A percentile compares a stretch with the other conserved stretches of the same genome.
Evolutionary conservation across 2,329 filamentous ascomycete genomes (phyloP).

Genomic region (Bimuria novae-zelandiae): DNA sequence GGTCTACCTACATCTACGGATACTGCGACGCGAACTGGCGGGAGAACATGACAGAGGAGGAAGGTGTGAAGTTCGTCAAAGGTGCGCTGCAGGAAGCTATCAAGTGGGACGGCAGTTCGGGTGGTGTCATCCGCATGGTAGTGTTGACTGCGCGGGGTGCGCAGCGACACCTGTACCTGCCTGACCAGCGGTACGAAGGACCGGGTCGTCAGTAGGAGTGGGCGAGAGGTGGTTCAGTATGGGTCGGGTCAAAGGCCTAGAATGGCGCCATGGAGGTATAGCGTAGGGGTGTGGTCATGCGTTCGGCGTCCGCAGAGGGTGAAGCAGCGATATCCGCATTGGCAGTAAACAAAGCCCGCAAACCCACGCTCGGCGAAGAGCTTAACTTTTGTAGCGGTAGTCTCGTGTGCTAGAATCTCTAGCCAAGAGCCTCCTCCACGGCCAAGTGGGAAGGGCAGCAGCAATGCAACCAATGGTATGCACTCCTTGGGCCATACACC

Average conservation of each 20-base stretch:
- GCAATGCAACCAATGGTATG: slow-evolving; percentile 12
- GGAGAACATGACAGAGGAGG: slow-evolving; percentile 90
- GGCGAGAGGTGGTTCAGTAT: slow-evolving; percentile 2
- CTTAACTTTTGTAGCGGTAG: slow-evolving; percentile 6
- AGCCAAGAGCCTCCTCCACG: slow-evolving; percentile 12
- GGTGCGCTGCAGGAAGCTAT: slow-evolving; percentile 89
- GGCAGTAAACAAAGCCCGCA: neutral
- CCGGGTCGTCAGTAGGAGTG: slow-evolving; percentile 60
- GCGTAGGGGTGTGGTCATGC: neutral
- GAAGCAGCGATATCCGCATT: neutral
- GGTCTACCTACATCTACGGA: slow-evolving; percentile 98
- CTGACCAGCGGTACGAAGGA: slow-evolving; percentile 80
- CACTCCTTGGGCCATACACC: slow-evolving; percentile 14
- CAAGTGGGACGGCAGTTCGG: slow-evolving; percentile 99
- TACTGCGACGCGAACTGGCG: slow-evolving; percentile 97
- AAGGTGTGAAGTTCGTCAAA: slow-evolving; percentile 92
- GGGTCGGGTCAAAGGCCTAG: neutral
- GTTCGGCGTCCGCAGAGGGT: neutral
- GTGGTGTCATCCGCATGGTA: slow-evolving; percentile 97
- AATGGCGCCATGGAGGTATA: neutral
- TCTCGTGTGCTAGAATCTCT: slow-evolving; percentile 7
- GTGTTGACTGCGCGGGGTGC: slow-evolving; percentile 90
- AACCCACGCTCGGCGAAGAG: neutral
- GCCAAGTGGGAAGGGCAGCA: slow-evolving; percentile 16
- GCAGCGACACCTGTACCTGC: slow-evolving; percentile 91